phyloP scores from a whole-genome alignment of 805 yeast genomes.

The Starmerella khaoyaiensis region DNA sequence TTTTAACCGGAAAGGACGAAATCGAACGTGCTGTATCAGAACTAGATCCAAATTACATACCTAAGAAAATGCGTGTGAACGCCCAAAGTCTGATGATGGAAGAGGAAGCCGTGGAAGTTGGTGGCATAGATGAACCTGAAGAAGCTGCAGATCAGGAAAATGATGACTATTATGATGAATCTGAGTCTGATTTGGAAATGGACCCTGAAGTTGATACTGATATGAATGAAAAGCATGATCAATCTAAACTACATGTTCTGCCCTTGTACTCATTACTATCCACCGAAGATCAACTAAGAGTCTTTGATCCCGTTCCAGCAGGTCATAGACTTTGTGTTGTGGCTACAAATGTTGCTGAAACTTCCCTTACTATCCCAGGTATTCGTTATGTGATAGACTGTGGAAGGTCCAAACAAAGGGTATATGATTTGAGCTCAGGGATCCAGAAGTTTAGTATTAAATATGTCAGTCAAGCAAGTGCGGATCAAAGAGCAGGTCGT shows the following conservation, averaged over 20 bases:
- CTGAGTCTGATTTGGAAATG: slow-evolving; percentile 32
- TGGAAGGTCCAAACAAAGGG: slow-evolving; percentile 86
- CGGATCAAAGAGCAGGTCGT: slow-evolving; percentile 90
- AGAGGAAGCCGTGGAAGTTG: slow-evolving; percentile 70
- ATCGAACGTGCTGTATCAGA: slow-evolving; percentile 62
- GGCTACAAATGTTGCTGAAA: slow-evolving; percentile 96
- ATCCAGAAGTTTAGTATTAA: slow-evolving; percentile 84
- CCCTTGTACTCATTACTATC: slow-evolving; percentile 89
- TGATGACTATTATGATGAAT: slow-evolving; percentile 33
- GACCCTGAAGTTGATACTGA: slow-evolving; percentile 43
- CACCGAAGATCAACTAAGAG: slow-evolving; percentile 89
- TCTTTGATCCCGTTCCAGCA: slow-evolving; percentile 71
- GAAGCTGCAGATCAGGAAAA: slow-evolving; percentile 30
- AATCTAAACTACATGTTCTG: slow-evolving; percentile 67
- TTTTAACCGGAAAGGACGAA: slow-evolving; percentile 91
- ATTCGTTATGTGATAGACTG: slow-evolving; percentile 89
- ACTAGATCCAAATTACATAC: slow-evolving; percentile 49
- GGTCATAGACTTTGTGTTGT: slow-evolving; percentile 83
- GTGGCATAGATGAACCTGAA: slow-evolving; percentile 28
- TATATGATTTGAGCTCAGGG: slow-evolving; percentile 67
- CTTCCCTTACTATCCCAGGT: slow-evolving; percentile 92
- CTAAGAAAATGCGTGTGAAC: slow-evolving; percentile 29
- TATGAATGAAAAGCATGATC: slow-evolving; percentile 36
- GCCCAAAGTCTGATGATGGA: slow-evolving; percentile 59
- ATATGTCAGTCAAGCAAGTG: slow-evolving; percentile 92